Percentiles rank a stretch among this genome's conserved stretches.
Conservation (phyloP, 345 rosid species). For the Eucalyptus guilfoylei region DNA sequence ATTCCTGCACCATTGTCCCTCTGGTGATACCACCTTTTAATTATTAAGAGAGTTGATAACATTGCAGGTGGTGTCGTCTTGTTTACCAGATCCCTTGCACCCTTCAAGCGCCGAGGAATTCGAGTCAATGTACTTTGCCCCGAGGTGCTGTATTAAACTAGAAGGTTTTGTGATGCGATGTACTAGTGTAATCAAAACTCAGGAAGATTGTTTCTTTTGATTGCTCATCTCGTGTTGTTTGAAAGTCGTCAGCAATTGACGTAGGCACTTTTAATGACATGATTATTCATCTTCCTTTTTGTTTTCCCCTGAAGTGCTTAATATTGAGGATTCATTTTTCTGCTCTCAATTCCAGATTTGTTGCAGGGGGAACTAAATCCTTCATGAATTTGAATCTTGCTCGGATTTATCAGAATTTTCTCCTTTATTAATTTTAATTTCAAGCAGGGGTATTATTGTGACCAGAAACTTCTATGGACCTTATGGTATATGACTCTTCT, state of each 20-base stretch:
- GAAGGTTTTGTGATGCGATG: background rate
- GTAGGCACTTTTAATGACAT: background rate
- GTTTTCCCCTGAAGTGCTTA: background rate
- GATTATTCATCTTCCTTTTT: background rate
- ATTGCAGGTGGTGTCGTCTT: constrained; percentile 63
- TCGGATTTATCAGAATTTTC: background rate
- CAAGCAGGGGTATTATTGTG: background rate
- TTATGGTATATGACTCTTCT: background rate
- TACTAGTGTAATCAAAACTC: background rate
- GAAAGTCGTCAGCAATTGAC: background rate
- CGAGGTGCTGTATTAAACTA: constrained; percentile 31
- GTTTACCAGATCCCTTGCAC: constrained; percentile 73
- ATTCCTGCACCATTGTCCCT: background rate
- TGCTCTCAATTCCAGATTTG: background rate
- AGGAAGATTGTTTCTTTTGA: background rate
- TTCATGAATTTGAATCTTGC: background rate
- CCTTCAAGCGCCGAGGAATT: constrained; percentile 51
- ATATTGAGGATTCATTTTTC: background rate
- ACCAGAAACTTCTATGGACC: background rate
- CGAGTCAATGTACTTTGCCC: constrained; percentile 95
- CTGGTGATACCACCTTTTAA: background rate
- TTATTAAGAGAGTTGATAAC: background rate
- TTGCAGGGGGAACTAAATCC: background rate
- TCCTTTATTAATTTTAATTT: background rate
- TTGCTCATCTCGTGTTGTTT: background rate